Conservation (phyloP, 2,329 filamentous ascomycete genomes). For the Xylaria sp. region DNA sequence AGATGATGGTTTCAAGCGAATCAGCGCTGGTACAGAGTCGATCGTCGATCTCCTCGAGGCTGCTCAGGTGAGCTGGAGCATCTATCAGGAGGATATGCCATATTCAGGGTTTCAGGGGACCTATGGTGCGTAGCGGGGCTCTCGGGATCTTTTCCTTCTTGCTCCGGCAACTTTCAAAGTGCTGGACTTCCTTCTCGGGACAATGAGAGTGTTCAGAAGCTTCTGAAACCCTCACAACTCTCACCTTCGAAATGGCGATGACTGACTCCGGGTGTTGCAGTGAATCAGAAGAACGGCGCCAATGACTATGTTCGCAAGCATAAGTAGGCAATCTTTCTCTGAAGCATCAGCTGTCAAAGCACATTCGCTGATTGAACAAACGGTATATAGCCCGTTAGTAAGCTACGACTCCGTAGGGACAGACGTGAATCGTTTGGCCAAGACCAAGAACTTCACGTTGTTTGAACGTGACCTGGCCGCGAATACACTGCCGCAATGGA, state of each 20-base stretch:
- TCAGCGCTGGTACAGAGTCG: conserved; percentile 56
- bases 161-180: too few relatives aligned
- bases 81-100: conserved; percentile 65
- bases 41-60: conserved; percentile 61
- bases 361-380: conserved; percentile 4
- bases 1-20: conserved; percentile 61
- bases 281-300: conserved; percentile 63
- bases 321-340: conserved; percentile 52
- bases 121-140: too few relatives aligned
- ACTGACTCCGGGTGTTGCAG: too few relatives aligned
- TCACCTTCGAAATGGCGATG: too few relatives aligned
- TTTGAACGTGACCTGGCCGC: conserved; percentile 45
- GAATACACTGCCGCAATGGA: conserved; percentile 47
- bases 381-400: conserved; percentile 43
- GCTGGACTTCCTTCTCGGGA: too few relatives aligned
- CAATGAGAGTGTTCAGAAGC: too few relatives aligned
- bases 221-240: too few relatives aligned
- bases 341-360: neutral
- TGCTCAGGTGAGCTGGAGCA: conserved; percentile 59
- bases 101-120: conserved; percentile 60
- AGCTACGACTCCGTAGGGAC: conserved; percentile 47
- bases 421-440: conserved; percentile 45
- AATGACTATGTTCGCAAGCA: conserved; percentile 75
- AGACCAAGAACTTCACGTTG: conserved; percentile 48
- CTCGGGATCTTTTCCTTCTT: too few relatives aligned